phyloP scores from a whole-genome alignment of 768 basidiomycete species.

The Trametopsis cervina region DNA sequence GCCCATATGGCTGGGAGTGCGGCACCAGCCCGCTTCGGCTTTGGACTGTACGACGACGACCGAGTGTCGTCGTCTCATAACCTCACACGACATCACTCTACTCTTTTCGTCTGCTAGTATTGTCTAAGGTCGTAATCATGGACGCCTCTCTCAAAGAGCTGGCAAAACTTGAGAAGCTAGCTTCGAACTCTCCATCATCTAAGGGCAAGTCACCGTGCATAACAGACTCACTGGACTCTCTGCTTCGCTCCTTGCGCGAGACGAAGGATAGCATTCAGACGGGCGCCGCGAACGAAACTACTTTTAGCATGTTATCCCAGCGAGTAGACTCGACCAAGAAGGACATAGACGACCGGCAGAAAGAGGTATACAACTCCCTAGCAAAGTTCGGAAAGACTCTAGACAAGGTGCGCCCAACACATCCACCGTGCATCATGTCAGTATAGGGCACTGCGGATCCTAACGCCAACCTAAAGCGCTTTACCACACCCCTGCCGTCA shows the following conservation, averaged over 20 bases:
- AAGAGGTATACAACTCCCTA: slow-evolving; percentile 77
- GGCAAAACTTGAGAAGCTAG: slow-evolving; percentile 64
- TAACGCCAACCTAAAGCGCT: slow-evolving; percentile 31
- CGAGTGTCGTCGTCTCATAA: neutral
- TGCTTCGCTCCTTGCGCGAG: slow-evolving; percentile 51
- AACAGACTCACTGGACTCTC: slow-evolving; percentile 53
- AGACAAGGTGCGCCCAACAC: slow-evolving; percentile 66
- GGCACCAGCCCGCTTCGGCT: neutral
- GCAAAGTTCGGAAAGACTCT: slow-evolving; percentile 77
- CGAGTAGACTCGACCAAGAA: slow-evolving; percentile 69
- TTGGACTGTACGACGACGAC: neutral
- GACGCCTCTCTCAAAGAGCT: slow-evolving; percentile 74
- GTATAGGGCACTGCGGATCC: slow-evolving; percentile 4
- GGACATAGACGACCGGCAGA: slow-evolving; percentile 82
- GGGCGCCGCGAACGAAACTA: slow-evolving; percentile 41
- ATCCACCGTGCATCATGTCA: neutral
- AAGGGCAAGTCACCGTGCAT: slow-evolving; percentile 52
- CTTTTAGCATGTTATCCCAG: slow-evolving; percentile 43
- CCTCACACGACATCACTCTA: neutral
- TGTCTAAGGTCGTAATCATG: slow-evolving; percentile 34
- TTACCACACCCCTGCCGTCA: slow-evolving; percentile 51
- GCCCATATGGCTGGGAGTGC: neutral
- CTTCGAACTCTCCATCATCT: slow-evolving; percentile 29
- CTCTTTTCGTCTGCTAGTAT: slow-evolving; percentile 3
- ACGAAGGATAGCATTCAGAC: slow-evolving; percentile 46